Conservation (phyloP, 2,329 filamentous ascomycete genomes). For the Shiraia bambusicola region DNA sequence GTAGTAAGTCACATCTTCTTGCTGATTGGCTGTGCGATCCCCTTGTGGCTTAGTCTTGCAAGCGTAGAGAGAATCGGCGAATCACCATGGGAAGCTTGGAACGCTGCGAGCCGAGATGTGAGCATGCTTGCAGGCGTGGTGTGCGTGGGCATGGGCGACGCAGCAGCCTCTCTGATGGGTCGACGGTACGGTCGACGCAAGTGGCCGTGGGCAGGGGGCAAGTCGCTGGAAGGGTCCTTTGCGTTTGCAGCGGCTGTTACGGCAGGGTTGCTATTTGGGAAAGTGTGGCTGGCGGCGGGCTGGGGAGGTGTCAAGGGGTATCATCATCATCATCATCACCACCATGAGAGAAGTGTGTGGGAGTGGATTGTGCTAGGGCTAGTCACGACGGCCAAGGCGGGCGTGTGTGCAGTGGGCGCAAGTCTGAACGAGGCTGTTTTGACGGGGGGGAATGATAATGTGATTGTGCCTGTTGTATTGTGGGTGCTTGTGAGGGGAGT, state of each 20-base stretch:
- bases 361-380: constrained; percentile 24
- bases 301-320: constrained; percentile 54
- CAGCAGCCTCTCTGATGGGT: constrained; percentile 86
- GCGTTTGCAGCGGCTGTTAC: constrained; percentile 84
- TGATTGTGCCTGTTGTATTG: constrained; percentile 87
- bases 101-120: constrained; percentile 68
- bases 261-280: constrained; percentile 68
- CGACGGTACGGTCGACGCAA: constrained; percentile 82
- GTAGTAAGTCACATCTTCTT: constrained; percentile 96
- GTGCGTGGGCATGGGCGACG: constrained; percentile 93
- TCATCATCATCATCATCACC: too few species aligned
- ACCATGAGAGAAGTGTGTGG: constrained; percentile 52
- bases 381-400: constrained; percentile 58
- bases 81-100: constrained; percentile 69
- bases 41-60: constrained; percentile 84
- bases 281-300: constrained; percentile 73
- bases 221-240: constrained; percentile 82
- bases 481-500: constrained; percentile 89
- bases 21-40: constrained; percentile 90
- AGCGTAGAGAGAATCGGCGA: constrained; percentile 61
- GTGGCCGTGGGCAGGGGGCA: constrained; percentile 96
- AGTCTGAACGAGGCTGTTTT: constrained; percentile 93
- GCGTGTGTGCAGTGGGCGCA: constrained; percentile 70
- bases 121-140: constrained; percentile 91
- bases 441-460: constrained; percentile 97